Base-by-base conservation (phyloP, 768 basidiomycete genomes). In the Collybiopsis confluens region DNA sequence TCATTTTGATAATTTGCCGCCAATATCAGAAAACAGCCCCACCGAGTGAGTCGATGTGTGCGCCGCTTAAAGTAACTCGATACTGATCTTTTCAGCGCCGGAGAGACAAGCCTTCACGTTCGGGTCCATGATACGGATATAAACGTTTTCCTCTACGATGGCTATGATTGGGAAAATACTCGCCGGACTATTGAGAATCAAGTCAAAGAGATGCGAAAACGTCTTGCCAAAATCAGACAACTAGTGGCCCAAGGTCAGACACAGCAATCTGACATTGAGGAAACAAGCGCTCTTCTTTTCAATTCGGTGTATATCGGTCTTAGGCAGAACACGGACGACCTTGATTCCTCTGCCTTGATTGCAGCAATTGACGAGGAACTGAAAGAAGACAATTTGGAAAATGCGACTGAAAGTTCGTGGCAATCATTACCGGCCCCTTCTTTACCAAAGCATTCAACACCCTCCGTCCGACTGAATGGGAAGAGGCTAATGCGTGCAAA, bases 241-340 rank as follows among this genome's bases (percentile, higher is more conserved):
- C 78, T 99, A 2, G 82, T 98, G 13, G 92, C 95, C 3, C 86
- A 76, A 36, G 97, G 97, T 9, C 96, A 98, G 64, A 79, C 79
- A 1, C 85, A 92, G 35, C 92, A 96, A 56, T 81, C 87, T 16
- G 81, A 75, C 49, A 73, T 85, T 15, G 90, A 91, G 61, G 78
- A 79, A 26, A 87, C 88, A 5, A 85, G 85, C 59, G 72, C 89
- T 1, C 75, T 89, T 4, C 78, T 98, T 20, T 97, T 95, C 77
- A 97, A 98, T 64, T 98, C 95, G 0, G 82, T 97, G 35, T 90
- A 94, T 61, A 87, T 98, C 53, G 95, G 96, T 26, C 73, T 98
- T n/a, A 84, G 89, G 27, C 81, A 86, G 58, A 86, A 90, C 51
- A 67, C 82, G 13, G 86, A 88, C 45, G 80, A 82, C 24, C 72